A percentile compares a stretch with the other conserved stretches of the same genome.
Conservation (phyloP, 345 rosid genomes). For the Pseudoturritis turrita region DNA sequence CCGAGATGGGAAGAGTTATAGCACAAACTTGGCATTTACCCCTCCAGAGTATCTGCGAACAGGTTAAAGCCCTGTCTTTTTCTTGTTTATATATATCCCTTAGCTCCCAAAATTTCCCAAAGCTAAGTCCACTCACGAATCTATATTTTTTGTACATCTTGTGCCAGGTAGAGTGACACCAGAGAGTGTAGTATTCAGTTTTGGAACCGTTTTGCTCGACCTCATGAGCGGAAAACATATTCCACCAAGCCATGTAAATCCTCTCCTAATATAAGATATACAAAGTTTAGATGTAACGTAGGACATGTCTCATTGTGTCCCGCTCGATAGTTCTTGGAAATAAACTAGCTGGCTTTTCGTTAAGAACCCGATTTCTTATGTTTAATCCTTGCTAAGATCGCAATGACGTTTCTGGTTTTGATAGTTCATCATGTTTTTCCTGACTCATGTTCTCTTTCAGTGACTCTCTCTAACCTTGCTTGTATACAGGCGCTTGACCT, state of each 20-base stretch:
- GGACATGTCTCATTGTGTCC: constrained; percentile 4
- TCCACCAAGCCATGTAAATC: constrained; percentile 93
- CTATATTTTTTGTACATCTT: not conserved
- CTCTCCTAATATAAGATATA: not conserved
- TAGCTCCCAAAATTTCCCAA: not conserved
- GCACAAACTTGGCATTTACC: constrained; percentile 96
- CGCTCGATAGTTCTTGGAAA: not conserved
- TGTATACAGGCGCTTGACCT: constrained; percentile 87
- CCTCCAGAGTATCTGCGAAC: constrained; percentile 97
- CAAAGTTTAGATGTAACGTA: not conserved
- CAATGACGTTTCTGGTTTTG: not conserved
- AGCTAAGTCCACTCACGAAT: not conserved
- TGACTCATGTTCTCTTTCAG: not conserved
- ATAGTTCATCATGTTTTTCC: constrained; percentile 6
- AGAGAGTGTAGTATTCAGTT: constrained; percentile 96
- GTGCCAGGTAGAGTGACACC: constrained; percentile 87
- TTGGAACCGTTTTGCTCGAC: constrained; percentile 91
- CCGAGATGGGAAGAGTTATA: constrained; percentile 97
- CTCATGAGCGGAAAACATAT: constrained; percentile 98
- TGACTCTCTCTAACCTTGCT: not conserved
- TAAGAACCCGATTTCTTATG: not conserved
- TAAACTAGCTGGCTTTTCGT: not conserved
- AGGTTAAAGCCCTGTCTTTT: constrained; percentile 36
- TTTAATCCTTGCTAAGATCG: not conserved
- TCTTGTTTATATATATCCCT: not conserved